A percentile compares a stretch with the other conserved stretches of the same genome.
Evolutionary conservation across 176 grass and related monocot species (phyloP).

Genomic region (Oryza meyeriana): DNA sequence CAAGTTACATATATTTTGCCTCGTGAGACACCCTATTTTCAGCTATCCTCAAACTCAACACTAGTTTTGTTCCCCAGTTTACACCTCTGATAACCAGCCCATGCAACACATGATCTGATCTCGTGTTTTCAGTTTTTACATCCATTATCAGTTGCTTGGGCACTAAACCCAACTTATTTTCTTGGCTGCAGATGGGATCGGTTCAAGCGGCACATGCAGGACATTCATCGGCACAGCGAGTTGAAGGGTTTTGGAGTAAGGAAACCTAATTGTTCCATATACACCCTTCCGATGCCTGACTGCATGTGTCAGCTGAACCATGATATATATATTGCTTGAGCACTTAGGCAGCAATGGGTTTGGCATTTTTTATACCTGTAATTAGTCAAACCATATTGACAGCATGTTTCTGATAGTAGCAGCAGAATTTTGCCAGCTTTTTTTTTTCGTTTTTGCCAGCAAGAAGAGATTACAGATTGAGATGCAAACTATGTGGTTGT

Average conservation of each 20-base stretch:
- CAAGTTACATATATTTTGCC: neutral
- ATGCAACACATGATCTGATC: no score
- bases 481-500: no score
- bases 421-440: neutral
- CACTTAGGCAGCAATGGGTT: neutral
- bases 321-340: neutral
- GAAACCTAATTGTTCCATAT: constrained; percentile 62
- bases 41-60: neutral
- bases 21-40: neutral
- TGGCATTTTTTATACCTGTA: constrained; percentile 21
- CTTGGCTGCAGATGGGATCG: constrained; percentile 66
- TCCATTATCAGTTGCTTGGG: neutral
- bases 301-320: constrained; percentile 72
- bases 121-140: neutral
- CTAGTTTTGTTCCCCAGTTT: neutral
- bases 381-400: constrained; percentile 19
- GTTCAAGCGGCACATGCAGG: constrained; percentile 74
- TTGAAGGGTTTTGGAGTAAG: constrained; percentile 56
- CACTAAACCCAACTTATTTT: neutral
- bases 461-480: constrained; percentile 18
- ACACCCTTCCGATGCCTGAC: constrained; percentile 80
- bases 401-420: neutral
- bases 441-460: neutral
- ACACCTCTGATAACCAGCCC: neutral
- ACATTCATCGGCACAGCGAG: constrained; percentile 70